These are phyloP conservation scores for Scalesia atractyloides DNA, from an alignment of 129 eudicot species.

Conservation along the genomic window DNA sequence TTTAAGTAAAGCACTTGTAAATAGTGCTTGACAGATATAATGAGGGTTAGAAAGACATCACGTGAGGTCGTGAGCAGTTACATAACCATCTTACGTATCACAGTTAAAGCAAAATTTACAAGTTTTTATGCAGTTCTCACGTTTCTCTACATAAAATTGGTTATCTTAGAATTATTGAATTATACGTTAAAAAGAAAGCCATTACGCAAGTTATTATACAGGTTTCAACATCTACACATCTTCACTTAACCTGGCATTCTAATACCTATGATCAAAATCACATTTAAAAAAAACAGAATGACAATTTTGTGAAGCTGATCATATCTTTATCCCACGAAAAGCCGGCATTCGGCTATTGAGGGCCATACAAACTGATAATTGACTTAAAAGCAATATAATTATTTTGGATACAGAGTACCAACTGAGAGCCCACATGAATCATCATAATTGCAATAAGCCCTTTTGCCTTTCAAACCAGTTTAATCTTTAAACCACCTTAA, in stretches of 20 bases:
- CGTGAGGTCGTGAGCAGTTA: neutral
- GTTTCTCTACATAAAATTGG: too few species aligned
- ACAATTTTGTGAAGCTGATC: neutral
- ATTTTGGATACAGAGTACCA: neutral
- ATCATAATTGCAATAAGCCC: neutral
- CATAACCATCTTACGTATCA: neutral
- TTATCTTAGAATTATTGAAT: too few species aligned
- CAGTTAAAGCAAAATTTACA: neutral
- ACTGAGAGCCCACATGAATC: neutral
- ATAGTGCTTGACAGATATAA: neutral
- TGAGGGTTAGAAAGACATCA: neutral
- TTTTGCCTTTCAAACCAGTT: too few species aligned
- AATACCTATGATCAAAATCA: neutral
- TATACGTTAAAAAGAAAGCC: neutral
- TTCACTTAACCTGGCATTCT: too few species aligned
- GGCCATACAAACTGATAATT: slow-evolving; percentile 2
- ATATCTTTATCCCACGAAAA: neutral
- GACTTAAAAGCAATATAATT: neutral
- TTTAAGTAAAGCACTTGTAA: neutral
- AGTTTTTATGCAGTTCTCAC: too few species aligned
- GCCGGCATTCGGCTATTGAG: neutral
- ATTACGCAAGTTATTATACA: neutral
- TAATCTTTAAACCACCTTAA: too few species aligned
- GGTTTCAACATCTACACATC: too few species aligned
- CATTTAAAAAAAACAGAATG: neutral